Evolutionary conservation across 2,329 filamentous ascomycete species (phyloP).

Genomic region (Helicocarpus griseus): DNA sequence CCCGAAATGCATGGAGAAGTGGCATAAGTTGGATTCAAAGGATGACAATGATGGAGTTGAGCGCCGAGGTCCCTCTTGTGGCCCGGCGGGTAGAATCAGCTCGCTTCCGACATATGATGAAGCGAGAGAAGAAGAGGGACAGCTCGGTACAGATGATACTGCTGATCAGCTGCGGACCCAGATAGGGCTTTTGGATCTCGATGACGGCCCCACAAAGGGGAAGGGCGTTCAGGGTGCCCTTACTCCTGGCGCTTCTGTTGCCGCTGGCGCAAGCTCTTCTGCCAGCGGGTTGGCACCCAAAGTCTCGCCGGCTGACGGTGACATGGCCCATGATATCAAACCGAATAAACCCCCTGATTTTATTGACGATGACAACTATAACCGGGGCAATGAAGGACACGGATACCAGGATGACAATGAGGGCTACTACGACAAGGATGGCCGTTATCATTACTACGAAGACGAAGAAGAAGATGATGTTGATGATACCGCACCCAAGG

Average conservation of each 20-base stretch:
- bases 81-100: background rate
- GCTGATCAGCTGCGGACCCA: background rate
- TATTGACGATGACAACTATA: background rate
- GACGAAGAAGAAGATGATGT: background rate
- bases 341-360: too few species aligned
- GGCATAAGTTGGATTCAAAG: constrained; percentile 9
- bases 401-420: background rate
- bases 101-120: constrained; percentile 1
- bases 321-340: background rate
- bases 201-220: constrained; percentile 7
- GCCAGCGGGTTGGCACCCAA: background rate
- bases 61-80: background rate
- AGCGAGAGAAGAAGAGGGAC: background rate
- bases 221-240: background rate
- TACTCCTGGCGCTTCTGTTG: background rate
- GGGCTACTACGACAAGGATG: background rate
- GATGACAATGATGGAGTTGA: background rate
- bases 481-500: background rate
- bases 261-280: background rate
- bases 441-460: background rate
- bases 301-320: background rate
- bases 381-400: background rate
- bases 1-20: constrained; percentile 12
- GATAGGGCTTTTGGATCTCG: constrained; percentile 4
- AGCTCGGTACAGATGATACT: background rate